These are phyloP conservation scores for Wickerhamiella brachini DNA, from an alignment of 805 yeast genomes.

Conservation along the genomic window DNA sequence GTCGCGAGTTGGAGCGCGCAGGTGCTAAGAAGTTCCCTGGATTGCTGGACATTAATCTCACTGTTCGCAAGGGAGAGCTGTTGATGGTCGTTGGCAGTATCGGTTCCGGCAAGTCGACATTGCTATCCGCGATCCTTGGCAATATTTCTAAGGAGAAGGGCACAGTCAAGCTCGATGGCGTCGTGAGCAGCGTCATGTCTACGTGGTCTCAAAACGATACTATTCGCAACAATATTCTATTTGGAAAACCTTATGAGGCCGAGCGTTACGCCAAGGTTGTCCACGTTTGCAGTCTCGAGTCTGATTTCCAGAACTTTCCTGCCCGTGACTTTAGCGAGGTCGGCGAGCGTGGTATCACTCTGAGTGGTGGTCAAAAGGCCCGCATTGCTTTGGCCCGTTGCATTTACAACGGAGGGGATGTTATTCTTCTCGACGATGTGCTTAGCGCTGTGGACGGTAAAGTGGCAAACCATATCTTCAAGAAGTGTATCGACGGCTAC, in stretches of 20 bases:
- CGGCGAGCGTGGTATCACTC: constrained; percentile 79
- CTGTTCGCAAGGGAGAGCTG: constrained; percentile 50
- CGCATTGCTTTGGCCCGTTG: constrained; percentile 74
- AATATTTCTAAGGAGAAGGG: constrained; percentile 49
- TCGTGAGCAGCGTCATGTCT: constrained; percentile 40
- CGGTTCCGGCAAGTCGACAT: constrained; percentile 71
- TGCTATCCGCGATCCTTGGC: constrained; percentile 59
- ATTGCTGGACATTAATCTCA: constrained; percentile 37
- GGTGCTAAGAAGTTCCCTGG: constrained; percentile 29
- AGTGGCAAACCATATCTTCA: constrained; percentile 67
- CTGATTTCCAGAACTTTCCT: constrained; percentile 52
- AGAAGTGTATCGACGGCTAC: constrained; percentile 48
- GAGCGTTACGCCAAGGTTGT: constrained; percentile 40
- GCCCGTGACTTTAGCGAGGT: constrained; percentile 63
- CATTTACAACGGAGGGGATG: constrained; percentile 52
- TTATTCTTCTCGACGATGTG: constrained; percentile 65
- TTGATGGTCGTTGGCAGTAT: constrained; percentile 66
- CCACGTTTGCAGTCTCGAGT: constrained; percentile 48
- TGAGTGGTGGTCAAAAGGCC: constrained; percentile 87
- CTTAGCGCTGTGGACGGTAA: constrained; percentile 80
- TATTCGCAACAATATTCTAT: constrained; percentile 56
- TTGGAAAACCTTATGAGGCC: constrained; percentile 44
- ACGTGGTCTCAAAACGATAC: constrained; percentile 83
- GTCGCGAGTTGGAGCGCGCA: constrained; percentile 11
- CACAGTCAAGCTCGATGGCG: constrained; percentile 37